These are phyloP conservation scores for Cytidiella melzeri DNA, from an alignment of 768 basidiomycete genomes.

Conservation along the genomic window DNA sequence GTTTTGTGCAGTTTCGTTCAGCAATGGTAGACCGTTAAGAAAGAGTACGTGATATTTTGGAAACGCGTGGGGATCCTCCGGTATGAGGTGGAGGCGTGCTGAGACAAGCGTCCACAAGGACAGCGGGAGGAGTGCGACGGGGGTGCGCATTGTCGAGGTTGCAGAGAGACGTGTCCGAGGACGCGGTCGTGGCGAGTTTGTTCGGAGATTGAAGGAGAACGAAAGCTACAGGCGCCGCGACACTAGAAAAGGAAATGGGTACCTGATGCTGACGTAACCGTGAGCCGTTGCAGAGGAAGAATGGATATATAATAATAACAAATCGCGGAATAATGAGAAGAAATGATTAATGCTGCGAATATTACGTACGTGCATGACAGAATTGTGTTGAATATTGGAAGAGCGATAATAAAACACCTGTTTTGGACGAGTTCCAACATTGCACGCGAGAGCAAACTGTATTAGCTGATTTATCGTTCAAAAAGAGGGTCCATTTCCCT, in stretches of 20 bases:
- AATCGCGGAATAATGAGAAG: too few relatives aligned
- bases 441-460: conserved; percentile 67
- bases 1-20: conserved; percentile 62
- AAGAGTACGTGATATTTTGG: conserved; percentile 79
- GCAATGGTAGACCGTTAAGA: conserved; percentile 71
- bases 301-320: too few relatives aligned
- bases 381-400: conserved; percentile 21
- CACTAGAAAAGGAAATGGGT: too few relatives aligned
- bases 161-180: not conserved
- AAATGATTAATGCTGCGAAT: too few relatives aligned
- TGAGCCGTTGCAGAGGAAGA: too few relatives aligned
- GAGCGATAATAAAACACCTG: conserved; percentile 41
- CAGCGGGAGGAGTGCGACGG: conserved; percentile 26
- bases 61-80: conserved; percentile 75
- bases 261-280: too few relatives aligned
- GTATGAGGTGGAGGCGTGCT: conserved; percentile 48
- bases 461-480: conserved; percentile 63
- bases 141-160: not conserved
- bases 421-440: conserved; percentile 40
- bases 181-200: not conserved
- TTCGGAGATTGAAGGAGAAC: too few relatives aligned
- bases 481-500: conserved; percentile 60
- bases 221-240: too few relatives aligned
- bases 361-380: too few relatives aligned
- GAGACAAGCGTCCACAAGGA: conserved; percentile 25